Conservation (phyloP, 768 basidiomycete genomes). For the Trametes coccinea region DNA sequence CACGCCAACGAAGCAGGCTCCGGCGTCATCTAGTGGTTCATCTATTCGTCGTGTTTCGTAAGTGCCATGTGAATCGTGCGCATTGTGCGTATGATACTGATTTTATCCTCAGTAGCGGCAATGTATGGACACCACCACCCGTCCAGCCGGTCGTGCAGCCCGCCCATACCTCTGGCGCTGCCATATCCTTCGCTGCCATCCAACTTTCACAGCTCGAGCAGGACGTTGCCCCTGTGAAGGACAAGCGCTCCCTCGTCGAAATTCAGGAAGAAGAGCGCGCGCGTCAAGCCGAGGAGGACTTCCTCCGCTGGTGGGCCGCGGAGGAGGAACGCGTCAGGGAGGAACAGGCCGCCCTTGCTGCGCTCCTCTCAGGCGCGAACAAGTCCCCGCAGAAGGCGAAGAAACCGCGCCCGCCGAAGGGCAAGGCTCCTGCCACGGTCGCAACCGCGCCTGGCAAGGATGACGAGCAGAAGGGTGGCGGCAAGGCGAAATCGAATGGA, state of each 20-base stretch:
- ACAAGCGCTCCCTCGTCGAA: conserved; percentile 67
- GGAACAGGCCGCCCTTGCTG: conserved; percentile 38
- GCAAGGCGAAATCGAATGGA: neutral
- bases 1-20: conserved; percentile 53
- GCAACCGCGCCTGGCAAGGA: neutral
- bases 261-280: conserved; percentile 85
- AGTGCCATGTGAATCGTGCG: conserved; percentile 29
- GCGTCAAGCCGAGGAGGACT: conserved; percentile 70
- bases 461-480: neutral
- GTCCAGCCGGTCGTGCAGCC: conserved; percentile 46
- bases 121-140: conserved; percentile 67
- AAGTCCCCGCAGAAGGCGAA: neutral
- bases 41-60: conserved; percentile 51
- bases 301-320: conserved; percentile 85
- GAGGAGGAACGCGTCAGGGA: conserved; percentile 73
- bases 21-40: conserved; percentile 27
- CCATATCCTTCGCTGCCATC: conserved; percentile 78
- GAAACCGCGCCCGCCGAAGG: conserved; percentile 16
- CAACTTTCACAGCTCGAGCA: conserved; percentile 75
- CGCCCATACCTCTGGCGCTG: conserved; percentile 27
- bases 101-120: conserved; percentile 38
- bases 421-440: neutral
- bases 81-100: neutral
- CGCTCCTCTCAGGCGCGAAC: neutral
- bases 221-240: conserved; percentile 40